These are phyloP conservation scores for Cryptococcus sp. DNA, from an alignment of 1,284 basidiomycete genomes.

Conservation along the genomic window DNA sequence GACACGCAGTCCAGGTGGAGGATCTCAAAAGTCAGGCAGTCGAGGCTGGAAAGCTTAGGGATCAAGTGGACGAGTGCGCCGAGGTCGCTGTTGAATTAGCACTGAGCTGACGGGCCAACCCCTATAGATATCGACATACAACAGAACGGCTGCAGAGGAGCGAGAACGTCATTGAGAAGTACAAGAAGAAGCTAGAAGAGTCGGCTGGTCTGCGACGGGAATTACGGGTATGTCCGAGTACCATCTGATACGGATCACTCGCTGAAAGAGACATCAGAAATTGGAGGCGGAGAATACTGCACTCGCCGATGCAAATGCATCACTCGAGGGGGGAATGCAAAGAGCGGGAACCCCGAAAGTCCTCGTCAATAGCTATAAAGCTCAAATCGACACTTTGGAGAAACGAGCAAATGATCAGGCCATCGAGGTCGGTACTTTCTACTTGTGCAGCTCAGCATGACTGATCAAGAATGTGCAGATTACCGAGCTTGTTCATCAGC, in stretches of 20 bases:
- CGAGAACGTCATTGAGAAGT: conserved; percentile 97
- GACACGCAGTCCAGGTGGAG: conserved; percentile 58
- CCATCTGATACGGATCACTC: background rate
- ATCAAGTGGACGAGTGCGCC: conserved; percentile 88
- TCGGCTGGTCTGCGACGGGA: conserved; percentile 81
- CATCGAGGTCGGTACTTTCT: conserved; percentile 24
- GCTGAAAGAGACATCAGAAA: conserved; percentile 56
- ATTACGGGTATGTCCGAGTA: conserved; percentile 64
- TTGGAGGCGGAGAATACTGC: conserved; percentile 90
- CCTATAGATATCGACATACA: conserved; percentile 74
- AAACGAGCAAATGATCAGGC: conserved; percentile 56
- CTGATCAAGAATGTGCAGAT: conserved; percentile 64
- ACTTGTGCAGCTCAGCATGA: conserved; percentile 44
- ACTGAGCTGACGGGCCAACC: conserved; percentile 2
- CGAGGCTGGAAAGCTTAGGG: conserved; percentile 76
- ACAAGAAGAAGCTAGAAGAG: conserved; percentile 97
- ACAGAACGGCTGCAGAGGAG: conserved; percentile 88
- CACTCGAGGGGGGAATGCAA: conserved; percentile 85
- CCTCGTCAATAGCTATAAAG: conserved; percentile 83
- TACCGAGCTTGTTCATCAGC: conserved; percentile 70
- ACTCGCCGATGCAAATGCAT: conserved; percentile 85
- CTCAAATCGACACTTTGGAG: conserved; percentile 80
- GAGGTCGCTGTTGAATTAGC: background rate
- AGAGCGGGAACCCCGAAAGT: conserved; percentile 84
- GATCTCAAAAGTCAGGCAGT: conserved; percentile 79